phyloP scores from a whole-genome alignment of 2,329 filamentous ascomycete genomes.

The Aspergillus novofumigatus region DNA sequence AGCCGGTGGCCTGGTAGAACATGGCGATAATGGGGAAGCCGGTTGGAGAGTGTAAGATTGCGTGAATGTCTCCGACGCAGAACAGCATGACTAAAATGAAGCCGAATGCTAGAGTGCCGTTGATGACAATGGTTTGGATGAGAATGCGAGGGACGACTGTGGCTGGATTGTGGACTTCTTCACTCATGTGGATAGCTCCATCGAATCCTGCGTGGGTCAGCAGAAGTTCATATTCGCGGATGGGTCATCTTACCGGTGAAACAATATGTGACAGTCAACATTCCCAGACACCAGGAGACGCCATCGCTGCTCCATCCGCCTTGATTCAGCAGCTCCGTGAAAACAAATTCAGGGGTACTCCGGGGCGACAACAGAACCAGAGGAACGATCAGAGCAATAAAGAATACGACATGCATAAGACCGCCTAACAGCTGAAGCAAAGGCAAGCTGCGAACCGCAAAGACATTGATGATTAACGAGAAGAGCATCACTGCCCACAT shows the following conservation, averaged over 20 bases:
- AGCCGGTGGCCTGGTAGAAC: conserved; percentile 39
- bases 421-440: conserved; percentile 38
- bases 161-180: conserved; percentile 44
- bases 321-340: conserved; percentile 19
- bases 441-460: conserved; percentile 10
- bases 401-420: conserved; percentile 17
- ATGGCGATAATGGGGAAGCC: conserved; percentile 44
- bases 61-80: conserved; percentile 40
- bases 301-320: conserved; percentile 29
- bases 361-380: conserved; percentile 25
- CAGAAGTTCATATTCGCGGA: too few relatives aligned
- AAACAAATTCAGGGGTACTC: conserved; percentile 32
- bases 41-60: conserved; percentile 16
- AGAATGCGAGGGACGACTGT: conserved; percentile 45
- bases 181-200: conserved; percentile 47
- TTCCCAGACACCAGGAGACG: conserved; percentile 36
- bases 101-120: conserved; percentile 39
- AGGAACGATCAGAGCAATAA: conserved; percentile 36
- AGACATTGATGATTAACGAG: conserved; percentile 24
- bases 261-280: conserved; percentile 30
- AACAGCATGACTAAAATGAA: conserved; percentile 43
- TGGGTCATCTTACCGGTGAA: conserved; percentile 16
- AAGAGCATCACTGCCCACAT: conserved; percentile 38
- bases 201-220: conserved; percentile 38
- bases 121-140: conserved; percentile 43